Evolutionary conservation across 1,284 basidiomycete genomes (phyloP).

Genomic region (Peniophora sp.): DNA sequence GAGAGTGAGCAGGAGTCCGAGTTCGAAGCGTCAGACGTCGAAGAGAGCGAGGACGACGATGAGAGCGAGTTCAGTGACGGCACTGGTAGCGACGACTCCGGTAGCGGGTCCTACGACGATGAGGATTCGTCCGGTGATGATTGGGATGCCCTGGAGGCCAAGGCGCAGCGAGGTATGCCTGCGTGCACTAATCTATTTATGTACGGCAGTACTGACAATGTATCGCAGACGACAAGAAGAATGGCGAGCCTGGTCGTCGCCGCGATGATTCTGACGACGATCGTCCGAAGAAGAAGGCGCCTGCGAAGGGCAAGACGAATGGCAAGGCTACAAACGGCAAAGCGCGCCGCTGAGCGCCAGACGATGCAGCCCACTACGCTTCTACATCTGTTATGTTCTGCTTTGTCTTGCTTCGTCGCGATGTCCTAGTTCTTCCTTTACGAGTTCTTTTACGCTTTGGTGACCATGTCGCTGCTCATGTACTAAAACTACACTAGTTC

Average conservation of each 20-base stretch:
- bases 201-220: neutral
- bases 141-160: slow-evolving; percentile 92
- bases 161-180: slow-evolving; percentile 57
- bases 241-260: slow-evolving; percentile 39
- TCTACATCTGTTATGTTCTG: too few species aligned
- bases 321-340: slow-evolving; percentile 28
- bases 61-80: slow-evolving; percentile 52
- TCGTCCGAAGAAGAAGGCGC: slow-evolving; percentile 59
- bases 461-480: too few species aligned
- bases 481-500: too few species aligned
- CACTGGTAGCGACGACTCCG: slow-evolving; percentile 63
- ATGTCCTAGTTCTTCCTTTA: too few species aligned
- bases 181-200: neutral
- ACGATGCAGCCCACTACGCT: too few species aligned
- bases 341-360: slow-evolving; percentile 12
- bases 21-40: slow-evolving; percentile 66
- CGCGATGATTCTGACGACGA: slow-evolving; percentile 55
- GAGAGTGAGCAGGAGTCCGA: slow-evolving; percentile 73
- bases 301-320: slow-evolving; percentile 29
- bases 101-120: slow-evolving; percentile 58
- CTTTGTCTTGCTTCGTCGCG: too few species aligned
- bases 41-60: slow-evolving; percentile 35
- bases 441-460: too few species aligned
- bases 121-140: slow-evolving; percentile 71
- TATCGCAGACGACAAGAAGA: slow-evolving; percentile 59